phyloP scores from a whole-genome alignment of 352 stramenopile species.

The Ophiocytium majus region DNA sequence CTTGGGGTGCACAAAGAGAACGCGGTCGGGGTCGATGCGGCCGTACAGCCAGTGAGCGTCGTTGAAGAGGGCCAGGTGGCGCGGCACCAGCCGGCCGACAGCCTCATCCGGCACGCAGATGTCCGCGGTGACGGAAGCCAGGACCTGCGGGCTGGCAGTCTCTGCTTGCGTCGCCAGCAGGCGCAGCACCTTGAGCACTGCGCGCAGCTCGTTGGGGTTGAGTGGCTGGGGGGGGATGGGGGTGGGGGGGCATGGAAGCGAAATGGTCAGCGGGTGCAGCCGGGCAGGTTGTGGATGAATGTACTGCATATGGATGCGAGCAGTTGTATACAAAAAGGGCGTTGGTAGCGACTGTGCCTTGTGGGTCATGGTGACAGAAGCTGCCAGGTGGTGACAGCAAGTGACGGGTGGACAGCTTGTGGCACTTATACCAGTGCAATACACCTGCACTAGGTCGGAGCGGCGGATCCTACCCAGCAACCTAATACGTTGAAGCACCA shows the following conservation, averaged over 20 bases:
- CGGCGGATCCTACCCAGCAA: too few relatives aligned
- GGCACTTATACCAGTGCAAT: too few relatives aligned
- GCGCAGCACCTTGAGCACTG: conserved; percentile 70
- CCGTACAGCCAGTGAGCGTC: conserved; percentile 50
- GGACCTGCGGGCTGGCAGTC: not conserved
- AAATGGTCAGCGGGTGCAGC: too few relatives aligned
- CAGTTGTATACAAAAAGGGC: too few relatives aligned
- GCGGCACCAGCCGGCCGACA: conserved; percentile 46
- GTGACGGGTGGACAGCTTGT: too few relatives aligned
- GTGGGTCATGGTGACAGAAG: too few relatives aligned
- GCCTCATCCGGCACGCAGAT: conserved; percentile 52
- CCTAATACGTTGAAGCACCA: too few relatives aligned
- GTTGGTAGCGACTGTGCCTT: too few relatives aligned
- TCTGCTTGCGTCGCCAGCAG: conserved; percentile 62
- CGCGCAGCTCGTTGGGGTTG: conserved; percentile 80
- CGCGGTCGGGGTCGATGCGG: conserved; percentile 37
- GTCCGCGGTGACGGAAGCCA: conserved; percentile 9
- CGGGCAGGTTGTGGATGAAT: too few relatives aligned
- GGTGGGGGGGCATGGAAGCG: not conserved
- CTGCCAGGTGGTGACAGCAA: too few relatives aligned
- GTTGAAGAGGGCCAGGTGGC: conserved; percentile 46
- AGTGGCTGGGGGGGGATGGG: conserved; percentile 58
- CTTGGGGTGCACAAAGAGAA: conserved; percentile 44
- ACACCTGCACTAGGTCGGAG: too few relatives aligned
- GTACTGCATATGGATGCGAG: too few relatives aligned